These are phyloP conservation scores for Psilocybe mexicana DNA, from an alignment of 1,284 basidiomycete species.

Conservation along the genomic window DNA sequence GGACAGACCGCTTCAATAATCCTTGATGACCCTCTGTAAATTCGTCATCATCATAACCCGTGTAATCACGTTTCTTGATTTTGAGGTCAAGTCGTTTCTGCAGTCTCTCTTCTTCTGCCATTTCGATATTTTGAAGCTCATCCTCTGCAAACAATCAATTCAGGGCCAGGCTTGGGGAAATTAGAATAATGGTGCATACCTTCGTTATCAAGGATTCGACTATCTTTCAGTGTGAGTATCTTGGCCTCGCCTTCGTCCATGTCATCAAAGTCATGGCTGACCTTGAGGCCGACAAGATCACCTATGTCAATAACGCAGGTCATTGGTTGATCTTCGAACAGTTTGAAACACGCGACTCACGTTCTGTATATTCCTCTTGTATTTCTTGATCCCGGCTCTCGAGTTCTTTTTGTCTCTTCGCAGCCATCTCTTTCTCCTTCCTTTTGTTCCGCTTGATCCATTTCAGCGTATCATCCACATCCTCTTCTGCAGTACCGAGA, in stretches of 20 bases:
- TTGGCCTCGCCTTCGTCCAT: slow-evolving; percentile 92
- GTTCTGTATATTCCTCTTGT: slow-evolving; percentile 78
- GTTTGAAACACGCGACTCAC: slow-evolving; percentile 45
- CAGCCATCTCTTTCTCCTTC: slow-evolving; percentile 80
- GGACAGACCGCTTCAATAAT: slow-evolving; percentile 74
- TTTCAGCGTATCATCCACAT: slow-evolving; percentile 73
- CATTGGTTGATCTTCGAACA: slow-evolving; percentile 3
- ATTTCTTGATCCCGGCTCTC: slow-evolving; percentile 80
- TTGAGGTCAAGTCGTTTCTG: slow-evolving; percentile 84
- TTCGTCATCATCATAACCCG: slow-evolving; percentile 96
- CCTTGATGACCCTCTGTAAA: slow-evolving; percentile 75
- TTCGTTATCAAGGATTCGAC: slow-evolving; percentile 90
- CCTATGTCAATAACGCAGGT: slow-evolving; percentile 39
- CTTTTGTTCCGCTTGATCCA: slow-evolving; percentile 93
- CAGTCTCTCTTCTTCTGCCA: slow-evolving; percentile 83
- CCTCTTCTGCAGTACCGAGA: slow-evolving; percentile 79
- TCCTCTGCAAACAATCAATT: slow-evolving; percentile 66
- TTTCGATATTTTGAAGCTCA: slow-evolving; percentile 92
- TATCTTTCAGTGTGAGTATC: slow-evolving; percentile 96
- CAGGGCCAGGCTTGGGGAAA: background rate
- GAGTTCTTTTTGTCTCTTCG: slow-evolving; percentile 74
- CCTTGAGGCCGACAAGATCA: slow-evolving; percentile 93
- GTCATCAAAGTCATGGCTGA: slow-evolving; percentile 91
- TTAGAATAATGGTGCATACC: slow-evolving; percentile 46
- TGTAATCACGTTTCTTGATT: slow-evolving; percentile 89